Evolutionary conservation across 2,329 filamentous ascomycete species (phyloP), one percentile per base, ranked within the genome.

Genomic region (Fusarium tricinctum): DNA sequence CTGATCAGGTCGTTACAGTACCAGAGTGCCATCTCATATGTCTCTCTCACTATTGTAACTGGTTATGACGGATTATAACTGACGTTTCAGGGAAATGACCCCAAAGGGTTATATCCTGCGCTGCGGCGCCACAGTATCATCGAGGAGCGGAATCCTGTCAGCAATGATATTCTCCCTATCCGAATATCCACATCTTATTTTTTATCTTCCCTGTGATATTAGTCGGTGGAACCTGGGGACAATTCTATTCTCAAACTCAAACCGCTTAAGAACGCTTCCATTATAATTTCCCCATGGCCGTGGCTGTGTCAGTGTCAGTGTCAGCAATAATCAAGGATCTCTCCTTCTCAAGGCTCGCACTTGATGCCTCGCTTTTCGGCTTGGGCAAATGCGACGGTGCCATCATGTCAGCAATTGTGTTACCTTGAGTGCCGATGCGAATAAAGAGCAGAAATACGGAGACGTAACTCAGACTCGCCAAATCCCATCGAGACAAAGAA

Each of bases 401-500:
- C 49, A 20, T 62, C 47, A 40, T 55, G 48, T 71, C 69, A 32
- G 39, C 49, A 23, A 54, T 56, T 13, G 56, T 58, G 32, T 72
- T 67, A 20, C 66, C 69, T 50, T 70, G 61, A 7, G 58, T 73
- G 5, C 60, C 68, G 8, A 74, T 69, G 38, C 58, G 66, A 17
- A 66, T n/a, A 48, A 71, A 66, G 19, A 67, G 54, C 9, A 69
- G 43, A 38, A 67, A 62, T 7, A 72, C 17, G 44, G 67, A 62
- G 5, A 72, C 17, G 42, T 58, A 70, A 9, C 60, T 28, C 19
- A 67, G 50, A 19, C 46, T 61, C 5, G 70, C 70, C 38, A 74
- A 74, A 55, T 8, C 66, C 70, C n/a, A 73, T 45, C 5, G 68
- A 68, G 13, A 71, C 58, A 23, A 70, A 66, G 40, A 71, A 73